phyloP scores from a whole-genome alignment of 2,329 filamentous ascomycete genomes.

The Daldinia sp. region DNA sequence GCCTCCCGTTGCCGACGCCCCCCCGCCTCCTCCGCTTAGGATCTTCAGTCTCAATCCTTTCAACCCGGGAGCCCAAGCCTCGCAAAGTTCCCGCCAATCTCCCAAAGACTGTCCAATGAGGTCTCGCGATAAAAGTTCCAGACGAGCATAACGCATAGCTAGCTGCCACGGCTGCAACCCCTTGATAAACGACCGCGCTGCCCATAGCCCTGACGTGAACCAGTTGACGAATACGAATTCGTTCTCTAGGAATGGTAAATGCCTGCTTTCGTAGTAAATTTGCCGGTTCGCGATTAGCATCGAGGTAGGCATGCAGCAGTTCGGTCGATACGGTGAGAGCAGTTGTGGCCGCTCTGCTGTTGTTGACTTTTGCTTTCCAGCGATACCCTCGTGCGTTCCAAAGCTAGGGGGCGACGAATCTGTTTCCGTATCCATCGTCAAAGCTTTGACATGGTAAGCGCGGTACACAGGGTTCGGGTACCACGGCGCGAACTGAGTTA shows the following conservation, averaged over 20 bases:
- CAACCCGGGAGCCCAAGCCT: conserved; percentile 53
- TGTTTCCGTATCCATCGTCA: conserved; percentile 8
- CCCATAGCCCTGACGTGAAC: conserved; percentile 60
- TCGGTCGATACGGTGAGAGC: conserved; percentile 54
- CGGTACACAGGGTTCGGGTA: conserved; percentile 54
- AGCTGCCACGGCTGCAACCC: conserved; percentile 58
- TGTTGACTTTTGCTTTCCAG: conserved; percentile 4
- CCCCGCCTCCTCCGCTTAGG: conserved; percentile 45
- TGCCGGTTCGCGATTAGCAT: conserved; percentile 56
- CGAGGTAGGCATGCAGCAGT: conserved; percentile 56
- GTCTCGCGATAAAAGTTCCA: conserved; percentile 58
- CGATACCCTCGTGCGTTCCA: neutral
- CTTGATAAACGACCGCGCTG: conserved; percentile 55
- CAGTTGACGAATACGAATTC: conserved; percentile 62
- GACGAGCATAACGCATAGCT: conserved; percentile 55
- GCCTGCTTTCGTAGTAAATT: conserved; percentile 58
- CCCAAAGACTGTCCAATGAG: conserved; percentile 48
- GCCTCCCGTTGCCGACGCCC: conserved; percentile 27
- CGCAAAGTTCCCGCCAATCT: conserved; percentile 56
- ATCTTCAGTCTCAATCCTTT: conserved; percentile 58
- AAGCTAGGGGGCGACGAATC: conserved; percentile 4
- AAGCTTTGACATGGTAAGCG: conserved; percentile 49
- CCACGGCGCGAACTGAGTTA: conserved; percentile 56
- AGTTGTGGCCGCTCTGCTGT: conserved; percentile 23
- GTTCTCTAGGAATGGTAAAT: conserved; percentile 57